phyloP scores from a whole-genome alignment of 1,284 basidiomycete genomes.

The Marasmius tenuissimus region DNA sequence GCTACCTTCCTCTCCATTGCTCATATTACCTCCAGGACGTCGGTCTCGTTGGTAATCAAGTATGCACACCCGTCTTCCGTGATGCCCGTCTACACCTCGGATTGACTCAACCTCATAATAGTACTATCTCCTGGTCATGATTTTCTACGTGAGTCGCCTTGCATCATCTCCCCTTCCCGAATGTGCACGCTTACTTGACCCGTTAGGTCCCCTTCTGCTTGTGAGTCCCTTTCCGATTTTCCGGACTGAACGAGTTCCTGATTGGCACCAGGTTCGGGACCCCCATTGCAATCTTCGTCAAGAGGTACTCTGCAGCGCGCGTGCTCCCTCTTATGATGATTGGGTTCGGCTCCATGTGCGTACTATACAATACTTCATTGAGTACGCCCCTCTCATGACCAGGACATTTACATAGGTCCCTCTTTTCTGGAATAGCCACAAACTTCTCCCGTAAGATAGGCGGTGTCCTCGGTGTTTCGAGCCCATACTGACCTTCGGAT shows the following conservation, averaged over 20 bases:
- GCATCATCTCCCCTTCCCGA: constrained; percentile 2
- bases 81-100: neutral
- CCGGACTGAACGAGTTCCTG: neutral
- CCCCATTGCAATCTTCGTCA: constrained; percentile 47
- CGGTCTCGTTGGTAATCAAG: constrained; percentile 39
- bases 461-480: neutral
- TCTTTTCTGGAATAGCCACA: constrained; percentile 38
- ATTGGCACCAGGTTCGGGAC: constrained; percentile 38
- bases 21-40: constrained; percentile 30
- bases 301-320: constrained; percentile 45
- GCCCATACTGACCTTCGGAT: neutral
- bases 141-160: constrained; percentile 37
- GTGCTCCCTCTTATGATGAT: constrained; percentile 49
- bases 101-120: constrained; percentile 13
- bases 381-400: neutral
- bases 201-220: constrained; percentile 41
- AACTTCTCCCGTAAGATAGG: constrained; percentile 35
- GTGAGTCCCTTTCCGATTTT: constrained; percentile 23
- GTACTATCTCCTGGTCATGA: constrained; percentile 50
- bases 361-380: neutral
- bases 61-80: constrained; percentile 10
- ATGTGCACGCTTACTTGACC: constrained; percentile 6
- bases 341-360: constrained; percentile 38
- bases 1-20: neutral
- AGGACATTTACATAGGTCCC: constrained; percentile 29